Evolutionary conservation across 805 yeast species (phyloP), one percentile per base, ranked within the genome.

Genomic region (Lipomyces sp.): DNA sequence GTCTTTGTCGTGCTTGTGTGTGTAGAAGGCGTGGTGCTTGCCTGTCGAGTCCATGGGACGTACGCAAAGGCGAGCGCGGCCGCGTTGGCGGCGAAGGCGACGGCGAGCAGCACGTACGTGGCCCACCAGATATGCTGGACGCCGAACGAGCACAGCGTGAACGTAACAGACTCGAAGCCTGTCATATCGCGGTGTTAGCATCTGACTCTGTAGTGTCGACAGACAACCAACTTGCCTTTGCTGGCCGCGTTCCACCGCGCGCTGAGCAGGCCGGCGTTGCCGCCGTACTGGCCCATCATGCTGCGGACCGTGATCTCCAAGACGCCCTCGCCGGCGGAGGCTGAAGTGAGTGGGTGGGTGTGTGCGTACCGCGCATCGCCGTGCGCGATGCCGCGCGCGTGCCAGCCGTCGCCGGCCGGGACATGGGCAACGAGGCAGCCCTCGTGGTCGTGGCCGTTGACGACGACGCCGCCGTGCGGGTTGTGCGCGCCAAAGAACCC

Each of bases 111-210:
- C 11, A 49, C 45, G 39, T 51, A 39, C 13, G 61, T 45, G 6
- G 55, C 86, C 98, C 98, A 93, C 98, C 98, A 93, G 46, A 85
- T 80, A 65, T 90, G 97, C 69, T 90, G 97, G 10, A 87, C 79
- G 1, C 78, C 76, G 66, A 91, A 91, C 14, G 89, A 83, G 70
- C 98, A 93, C 53, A 84, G 71, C 4, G 77, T 67, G 69, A 80
- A 91, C 24, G 75, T 70, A 71, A 86, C 90, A 16, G 75, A 32
- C 18, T 29, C 19, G 11, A 40, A 8, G 14, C 38, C 51, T 49
- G 14, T 14, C 18, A 26, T 4, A 10, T 13, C 10, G 6, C 8
- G 10, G 6, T 10, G 6, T 24, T 16, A 14, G 5, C 4, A 16
- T 16, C 16, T 18, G n/a, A 7, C 11, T 2, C 6, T 23, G 11